Evolutionary conservation across 23 red algal species (phyloP).

Genomic region (Gracilariopsis chorda): DNA sequence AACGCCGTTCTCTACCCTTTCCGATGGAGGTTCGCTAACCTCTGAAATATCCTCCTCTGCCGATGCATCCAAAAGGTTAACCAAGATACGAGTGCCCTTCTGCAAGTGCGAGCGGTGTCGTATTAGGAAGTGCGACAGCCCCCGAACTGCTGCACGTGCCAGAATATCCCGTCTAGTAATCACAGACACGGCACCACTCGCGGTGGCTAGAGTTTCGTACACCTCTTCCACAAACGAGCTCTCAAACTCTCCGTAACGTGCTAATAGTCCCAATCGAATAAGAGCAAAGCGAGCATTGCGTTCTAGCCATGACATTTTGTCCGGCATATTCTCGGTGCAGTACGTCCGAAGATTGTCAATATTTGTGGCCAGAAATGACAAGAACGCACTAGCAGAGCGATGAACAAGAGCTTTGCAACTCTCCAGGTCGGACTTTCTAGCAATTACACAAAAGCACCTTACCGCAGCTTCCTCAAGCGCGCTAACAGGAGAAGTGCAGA

Average conservation of each 20-base stretch:
- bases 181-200: not conserved
- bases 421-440: not conserved
- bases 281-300: conserved; percentile 38
- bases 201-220: conserved; percentile 7
- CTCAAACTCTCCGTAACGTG: conserved; percentile 54
- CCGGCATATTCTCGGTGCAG: not conserved
- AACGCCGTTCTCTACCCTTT: not conserved
- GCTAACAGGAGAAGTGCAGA: conserved; percentile 32
- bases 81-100: conserved; percentile 4
- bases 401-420: conserved; percentile 4
- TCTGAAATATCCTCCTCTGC: not conserved
- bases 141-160: conserved; percentile 2
- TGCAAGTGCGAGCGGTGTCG: not conserved
- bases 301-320: conserved; percentile 5
- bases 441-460: conserved; percentile 55
- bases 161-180: not conserved
- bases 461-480: conserved; percentile 50
- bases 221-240: not conserved
- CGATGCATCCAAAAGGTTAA: not conserved
- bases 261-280: conserved; percentile 32
- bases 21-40: not conserved
- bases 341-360: not conserved
- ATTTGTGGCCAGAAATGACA: conserved; percentile 7
- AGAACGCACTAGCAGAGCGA: conserved; percentile 29
- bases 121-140: conserved; percentile 47